Evolutionary conservation across 1,284 basidiomycete species (phyloP), one percentile per base, ranked within the genome.

Genomic region (Peniophora sp.): DNA sequence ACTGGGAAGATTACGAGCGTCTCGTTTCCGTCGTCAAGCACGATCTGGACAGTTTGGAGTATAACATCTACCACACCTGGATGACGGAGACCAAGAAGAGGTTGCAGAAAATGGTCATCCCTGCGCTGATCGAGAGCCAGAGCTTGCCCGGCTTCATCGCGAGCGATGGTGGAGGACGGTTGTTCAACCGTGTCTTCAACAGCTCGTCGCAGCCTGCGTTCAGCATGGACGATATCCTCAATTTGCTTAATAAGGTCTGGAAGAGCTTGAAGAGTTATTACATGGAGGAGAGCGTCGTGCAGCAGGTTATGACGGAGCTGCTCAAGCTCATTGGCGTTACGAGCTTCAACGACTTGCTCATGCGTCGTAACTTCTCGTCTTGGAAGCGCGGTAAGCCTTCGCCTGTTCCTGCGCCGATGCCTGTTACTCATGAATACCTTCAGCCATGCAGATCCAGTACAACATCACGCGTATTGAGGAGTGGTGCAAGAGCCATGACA

Each of bases 11-110:
- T 64, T 99, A 99, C 65, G 96, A 98, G 69, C 85, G 92, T 24
- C 78, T 99, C 22, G 94, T 99, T 17, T 89, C 89, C 17, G 92
- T 99, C 56, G 97, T 99, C 67, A 98, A 98, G 69, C 96, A 99
- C 64, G 97, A 99, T 66, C 80, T 99, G 45, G 97, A 99, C 70
- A 95, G 91, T 58, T 75, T 99, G 61, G 96, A 99, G 72, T 99
- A 98, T 74, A 99, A 99, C 75, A 97, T 99, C 69, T 99, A 98
- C 67, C 96, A 99, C 69, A 98, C 96, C 0, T 97, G 93, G 91
- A 99, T 99, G 92, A 76, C 92, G 55, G 97, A 99, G 72, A 92
- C 94, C 44, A 99, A 99, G 83, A 97, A 96, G 73, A 88, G 87
- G 56, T 73, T 99, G 44, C 81, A 86, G 56, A 98, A 98, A 77